phyloP scores from a whole-genome alignment of 495 filamentous ascomycete species.

The Penicillium bovifimosum region DNA sequence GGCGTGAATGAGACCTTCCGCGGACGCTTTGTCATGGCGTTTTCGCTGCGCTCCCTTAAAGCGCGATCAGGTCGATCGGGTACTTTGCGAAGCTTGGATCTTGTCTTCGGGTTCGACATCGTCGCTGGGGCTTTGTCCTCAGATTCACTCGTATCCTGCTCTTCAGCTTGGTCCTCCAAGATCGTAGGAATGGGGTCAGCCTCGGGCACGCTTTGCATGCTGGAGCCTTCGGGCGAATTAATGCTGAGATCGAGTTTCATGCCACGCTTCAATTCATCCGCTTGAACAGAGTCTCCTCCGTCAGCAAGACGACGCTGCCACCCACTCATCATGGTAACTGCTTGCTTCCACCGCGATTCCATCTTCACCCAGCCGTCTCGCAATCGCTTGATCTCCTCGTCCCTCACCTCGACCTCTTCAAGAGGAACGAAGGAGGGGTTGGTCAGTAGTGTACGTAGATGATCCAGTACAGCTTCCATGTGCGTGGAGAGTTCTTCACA shows the following conservation, averaged over 20 bases:
- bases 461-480: conserved; percentile 68
- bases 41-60: conserved; percentile 41
- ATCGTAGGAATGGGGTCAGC: conserved; percentile 46
- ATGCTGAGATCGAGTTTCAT: conserved; percentile 61
- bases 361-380: conserved; percentile 85
- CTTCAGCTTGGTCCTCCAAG: conserved; percentile 49
- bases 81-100: conserved; percentile 21
- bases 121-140: conserved; percentile 28
- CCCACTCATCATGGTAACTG: conserved; percentile 82
- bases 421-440: conserved; percentile 95
- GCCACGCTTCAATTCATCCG: conserved; percentile 77
- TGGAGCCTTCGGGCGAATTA: conserved; percentile 42
- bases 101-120: conserved; percentile 6
- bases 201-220: conserved; percentile 29
- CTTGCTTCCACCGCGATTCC: conserved; percentile 84
- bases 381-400: conserved; percentile 80
- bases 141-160: conserved; percentile 35
- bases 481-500: conserved; percentile 69
- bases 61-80: conserved; percentile 29
- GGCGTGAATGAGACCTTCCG: conserved; percentile 44
- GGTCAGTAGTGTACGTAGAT: conserved; percentile 75
- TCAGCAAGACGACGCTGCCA: conserved; percentile 82
- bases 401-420: conserved; percentile 86
- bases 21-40: conserved; percentile 32
- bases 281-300: conserved; percentile 71